A percentile compares a stretch with the other conserved stretches of the same genome.
Conservation (phyloP, 208 protist species). For the Leishmania turanica region DNA sequence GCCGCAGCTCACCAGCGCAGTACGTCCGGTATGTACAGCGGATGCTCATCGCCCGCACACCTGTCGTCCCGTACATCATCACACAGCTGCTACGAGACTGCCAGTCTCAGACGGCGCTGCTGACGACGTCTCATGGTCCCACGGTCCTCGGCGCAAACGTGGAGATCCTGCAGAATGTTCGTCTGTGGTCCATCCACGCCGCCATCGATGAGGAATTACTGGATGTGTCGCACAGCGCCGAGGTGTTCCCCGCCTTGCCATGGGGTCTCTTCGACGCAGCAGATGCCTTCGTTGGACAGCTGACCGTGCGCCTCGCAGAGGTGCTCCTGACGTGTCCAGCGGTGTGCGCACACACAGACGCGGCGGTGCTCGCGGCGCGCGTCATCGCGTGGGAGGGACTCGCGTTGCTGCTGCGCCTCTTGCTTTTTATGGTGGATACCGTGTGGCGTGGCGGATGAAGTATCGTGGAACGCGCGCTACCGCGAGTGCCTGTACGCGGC, state of each 20-base stretch:
- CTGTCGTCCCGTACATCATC: slow-evolving; percentile 24
- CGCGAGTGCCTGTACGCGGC: slow-evolving; percentile 23
- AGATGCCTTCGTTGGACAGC: slow-evolving; percentile 7
- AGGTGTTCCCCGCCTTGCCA: slow-evolving; percentile 17
- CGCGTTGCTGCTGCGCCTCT: slow-evolving; percentile 17
- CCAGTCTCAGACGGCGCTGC: slow-evolving; percentile 11
- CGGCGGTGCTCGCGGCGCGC: slow-evolving; percentile 17
- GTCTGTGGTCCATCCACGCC: slow-evolving; percentile 26
- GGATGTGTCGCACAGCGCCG: slow-evolving; percentile 8
- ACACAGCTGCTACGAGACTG: slow-evolving; percentile 16
- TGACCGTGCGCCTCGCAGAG: slow-evolving; percentile 13
- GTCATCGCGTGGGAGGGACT: slow-evolving; percentile 25
- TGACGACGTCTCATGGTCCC: slow-evolving; percentile 3
- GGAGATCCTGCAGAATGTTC: slow-evolving; percentile 25
- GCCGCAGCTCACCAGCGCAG: slow-evolving; percentile 22
- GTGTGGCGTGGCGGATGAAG: slow-evolving; percentile 24
- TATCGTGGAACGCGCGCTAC: slow-evolving; percentile 32
- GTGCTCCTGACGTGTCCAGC: slow-evolving; percentile 6
- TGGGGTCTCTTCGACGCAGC: slow-evolving; percentile 19
- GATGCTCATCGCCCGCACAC: slow-evolving; percentile 18
- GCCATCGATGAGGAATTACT: slow-evolving; percentile 25
- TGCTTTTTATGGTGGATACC: slow-evolving; percentile 21
- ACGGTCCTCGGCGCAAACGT: slow-evolving; percentile 17
- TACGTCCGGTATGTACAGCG: slow-evolving; percentile 26
- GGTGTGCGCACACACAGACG: neutral